Evolutionary conservation across 169 alveolate species (phyloP).

Genomic region (Babesia divergens): DNA sequence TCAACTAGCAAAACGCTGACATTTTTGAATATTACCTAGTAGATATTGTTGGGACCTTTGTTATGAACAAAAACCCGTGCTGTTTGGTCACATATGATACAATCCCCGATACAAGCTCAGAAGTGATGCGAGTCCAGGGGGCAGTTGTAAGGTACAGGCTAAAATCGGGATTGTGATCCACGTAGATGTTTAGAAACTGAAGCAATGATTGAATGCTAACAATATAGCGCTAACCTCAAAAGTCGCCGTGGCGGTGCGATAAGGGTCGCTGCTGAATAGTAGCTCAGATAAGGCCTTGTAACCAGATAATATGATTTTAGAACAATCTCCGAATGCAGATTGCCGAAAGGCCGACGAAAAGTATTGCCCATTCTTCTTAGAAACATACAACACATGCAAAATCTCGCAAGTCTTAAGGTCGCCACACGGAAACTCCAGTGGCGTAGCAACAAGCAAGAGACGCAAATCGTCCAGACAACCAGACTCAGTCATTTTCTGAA

Average conservation of each 20-base stretch:
- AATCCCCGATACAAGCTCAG: constrained; percentile 47
- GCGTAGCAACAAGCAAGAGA: constrained; percentile 43
- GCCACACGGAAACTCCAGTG: constrained; percentile 53
- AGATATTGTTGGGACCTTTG: constrained; percentile 35
- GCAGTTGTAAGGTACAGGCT: constrained; percentile 56
- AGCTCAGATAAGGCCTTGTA: constrained; percentile 49
- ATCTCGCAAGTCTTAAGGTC: constrained; percentile 34
- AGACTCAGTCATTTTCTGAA: constrained; percentile 42
- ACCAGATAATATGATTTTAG: constrained; percentile 15
- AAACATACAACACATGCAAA: constrained; percentile 47
- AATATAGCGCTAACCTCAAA: constrained; percentile 31
- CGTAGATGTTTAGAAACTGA: constrained; percentile 59
- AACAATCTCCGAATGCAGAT: constrained; percentile 23
- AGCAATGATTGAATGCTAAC: neutral
- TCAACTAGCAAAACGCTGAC: constrained; percentile 48
- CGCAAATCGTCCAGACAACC: constrained; percentile 40
- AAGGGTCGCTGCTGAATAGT: constrained; percentile 24
- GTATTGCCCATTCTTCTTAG: constrained; percentile 53
- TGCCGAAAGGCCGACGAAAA: constrained; percentile 57
- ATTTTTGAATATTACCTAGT: constrained; percentile 1
- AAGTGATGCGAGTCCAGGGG: constrained; percentile 54
- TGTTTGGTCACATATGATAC: constrained; percentile 50
- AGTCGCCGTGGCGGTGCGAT: constrained; percentile 19
- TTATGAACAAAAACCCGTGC: constrained; percentile 45
- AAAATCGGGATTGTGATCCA: constrained; percentile 52